Evolutionary conservation across 306 rosid species (phyloP).

Genomic region (Crataegus laevigata): DNA sequence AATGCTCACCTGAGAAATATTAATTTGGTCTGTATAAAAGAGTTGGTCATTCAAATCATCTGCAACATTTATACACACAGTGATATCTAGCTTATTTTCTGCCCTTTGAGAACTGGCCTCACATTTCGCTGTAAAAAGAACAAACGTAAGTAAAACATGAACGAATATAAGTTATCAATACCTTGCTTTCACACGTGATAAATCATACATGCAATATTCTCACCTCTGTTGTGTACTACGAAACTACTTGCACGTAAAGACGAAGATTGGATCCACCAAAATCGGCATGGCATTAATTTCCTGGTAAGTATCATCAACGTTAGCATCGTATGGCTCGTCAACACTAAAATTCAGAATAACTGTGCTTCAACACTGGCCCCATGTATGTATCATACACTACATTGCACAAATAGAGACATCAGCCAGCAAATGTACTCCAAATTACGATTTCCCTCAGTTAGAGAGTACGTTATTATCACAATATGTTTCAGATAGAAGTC

Average conservation of each 20-base stretch:
- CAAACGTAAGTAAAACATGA: neutral
- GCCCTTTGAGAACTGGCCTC: constrained; percentile 37
- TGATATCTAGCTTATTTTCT: constrained; percentile 28
- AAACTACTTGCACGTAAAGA: constrained; percentile 21
- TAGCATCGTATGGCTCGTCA: constrained; percentile 3
- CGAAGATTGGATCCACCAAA: constrained; percentile 37
- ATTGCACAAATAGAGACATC: neutral
- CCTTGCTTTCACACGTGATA: neutral
- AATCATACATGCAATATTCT: neutral
- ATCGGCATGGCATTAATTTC: constrained; percentile 33
- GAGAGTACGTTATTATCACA: neutral
- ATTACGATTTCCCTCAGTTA: neutral
- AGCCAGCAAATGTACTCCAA: neutral
- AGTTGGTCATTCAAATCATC: constrained; percentile 27
- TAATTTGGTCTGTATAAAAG: constrained; percentile 12
- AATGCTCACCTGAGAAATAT: constrained; percentile 40
- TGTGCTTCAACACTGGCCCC: neutral
- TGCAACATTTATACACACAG: constrained; percentile 20
- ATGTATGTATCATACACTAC: neutral
- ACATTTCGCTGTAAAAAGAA: constrained; percentile 45
- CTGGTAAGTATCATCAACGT: constrained; percentile 33
- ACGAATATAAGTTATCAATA: neutral
- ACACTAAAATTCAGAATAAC: neutral
- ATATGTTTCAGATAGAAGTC: neutral
- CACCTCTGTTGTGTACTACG: constrained; percentile 29